A percentile compares a stretch with the other conserved stretches of the same genome.
Conservation (phyloP, 1,284 basidiomycete genomes). For the Trichosporon coremiiforme region DNA sequence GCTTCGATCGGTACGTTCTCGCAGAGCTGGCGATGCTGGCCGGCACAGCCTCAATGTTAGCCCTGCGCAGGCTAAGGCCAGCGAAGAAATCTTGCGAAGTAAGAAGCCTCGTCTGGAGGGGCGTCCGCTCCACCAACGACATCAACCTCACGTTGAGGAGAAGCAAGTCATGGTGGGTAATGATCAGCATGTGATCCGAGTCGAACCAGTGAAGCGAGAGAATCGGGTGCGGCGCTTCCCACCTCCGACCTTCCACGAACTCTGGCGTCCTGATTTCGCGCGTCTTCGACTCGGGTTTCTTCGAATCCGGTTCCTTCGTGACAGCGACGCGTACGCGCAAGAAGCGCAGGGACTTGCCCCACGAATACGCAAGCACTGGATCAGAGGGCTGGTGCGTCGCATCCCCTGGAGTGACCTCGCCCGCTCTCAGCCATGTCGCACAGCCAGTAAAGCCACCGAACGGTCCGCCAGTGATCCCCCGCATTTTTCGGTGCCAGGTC, state of each 20-base stretch:
- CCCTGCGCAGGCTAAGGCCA: slow-evolving; percentile 26
- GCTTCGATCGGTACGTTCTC: slow-evolving; percentile 80
- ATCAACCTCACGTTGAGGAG: slow-evolving; percentile 68
- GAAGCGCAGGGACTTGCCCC: slow-evolving; percentile 70
- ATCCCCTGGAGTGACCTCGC: slow-evolving; percentile 30
- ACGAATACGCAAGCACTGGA: slow-evolving; percentile 78
- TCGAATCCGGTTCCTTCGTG: slow-evolving; percentile 19
- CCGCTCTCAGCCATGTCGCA: slow-evolving; percentile 73
- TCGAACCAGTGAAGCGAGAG: slow-evolving; percentile 59
- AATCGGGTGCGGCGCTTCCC: slow-evolving; percentile 52
- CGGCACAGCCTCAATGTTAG: slow-evolving; percentile 22
- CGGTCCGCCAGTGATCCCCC: slow-evolving; percentile 58
- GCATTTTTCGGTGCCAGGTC: slow-evolving; percentile 84
- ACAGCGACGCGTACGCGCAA: slow-evolving; percentile 60
- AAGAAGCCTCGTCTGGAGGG: slow-evolving; percentile 46
- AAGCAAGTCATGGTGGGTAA: slow-evolving; percentile 65
- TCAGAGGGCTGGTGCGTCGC: slow-evolving; percentile 36
- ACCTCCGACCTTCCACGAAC: slow-evolving; percentile 52
- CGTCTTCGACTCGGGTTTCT: slow-evolving; percentile 23
- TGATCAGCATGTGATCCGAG: slow-evolving; percentile 55
- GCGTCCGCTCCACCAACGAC: slow-evolving; percentile 48
- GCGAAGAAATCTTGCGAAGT: slow-evolving; percentile 47
- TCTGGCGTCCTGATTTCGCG: slow-evolving; percentile 37
- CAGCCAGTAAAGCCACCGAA: slow-evolving; percentile 63
- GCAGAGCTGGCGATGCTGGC: slow-evolving; percentile 68